Conservation (phyloP, 257 asterid genomes). For the Solanum habrochaites region DNA sequence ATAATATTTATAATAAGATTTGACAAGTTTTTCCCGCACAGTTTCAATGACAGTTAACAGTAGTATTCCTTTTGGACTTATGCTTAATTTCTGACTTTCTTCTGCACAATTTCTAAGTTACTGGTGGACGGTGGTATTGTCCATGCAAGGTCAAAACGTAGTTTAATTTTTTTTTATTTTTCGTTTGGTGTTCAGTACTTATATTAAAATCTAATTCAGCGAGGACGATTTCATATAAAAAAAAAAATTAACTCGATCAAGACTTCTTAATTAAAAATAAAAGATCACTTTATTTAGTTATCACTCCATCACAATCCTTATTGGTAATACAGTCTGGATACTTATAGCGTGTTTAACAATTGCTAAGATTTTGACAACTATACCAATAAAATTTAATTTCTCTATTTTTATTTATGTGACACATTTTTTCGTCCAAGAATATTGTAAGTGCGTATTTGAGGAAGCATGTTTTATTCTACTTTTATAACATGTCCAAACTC, state of each 20-base stretch:
- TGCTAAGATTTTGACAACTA: background rate
- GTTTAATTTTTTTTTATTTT: too few species aligned
- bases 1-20: background rate
- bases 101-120: background rate
- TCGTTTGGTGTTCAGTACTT: rapidly evolving
- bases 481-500: background rate
- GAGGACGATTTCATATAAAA: too few species aligned
- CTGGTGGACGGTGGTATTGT: background rate
- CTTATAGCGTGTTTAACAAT: background rate
- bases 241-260: too few species aligned
- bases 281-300: too few species aligned
- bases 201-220: too few species aligned
- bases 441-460: background rate
- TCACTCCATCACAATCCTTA: too few species aligned
- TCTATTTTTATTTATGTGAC: rapidly evolving
- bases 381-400: background rate
- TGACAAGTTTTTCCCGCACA: background rate
- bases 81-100: background rate
- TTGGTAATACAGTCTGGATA: too few species aligned
- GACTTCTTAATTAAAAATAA: too few species aligned
- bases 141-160: background rate
- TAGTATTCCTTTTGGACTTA: background rate
- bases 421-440: background rate
- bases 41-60: background rate
- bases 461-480: background rate